A percentile compares a stretch with the other conserved stretches of the same genome.
phyloP scores from a whole-genome alignment of 176 grass and related monocot genomes.

The Elaeis guineensis region DNA sequence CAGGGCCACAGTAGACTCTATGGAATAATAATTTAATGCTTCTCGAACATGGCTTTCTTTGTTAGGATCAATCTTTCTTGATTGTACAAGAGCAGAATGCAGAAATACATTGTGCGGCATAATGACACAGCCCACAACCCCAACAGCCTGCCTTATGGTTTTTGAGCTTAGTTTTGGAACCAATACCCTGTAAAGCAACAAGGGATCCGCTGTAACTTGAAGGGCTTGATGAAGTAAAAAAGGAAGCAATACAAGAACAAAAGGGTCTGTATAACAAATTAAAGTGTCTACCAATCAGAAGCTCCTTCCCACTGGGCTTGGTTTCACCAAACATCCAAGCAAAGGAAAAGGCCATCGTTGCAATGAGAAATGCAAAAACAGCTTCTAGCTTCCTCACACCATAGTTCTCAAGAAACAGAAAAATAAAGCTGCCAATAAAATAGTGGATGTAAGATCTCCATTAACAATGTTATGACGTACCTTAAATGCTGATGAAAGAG shows the following conservation, averaged over 20 bases:
- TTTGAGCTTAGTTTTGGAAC: slow-evolving; percentile 83
- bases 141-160: slow-evolving; percentile 95
- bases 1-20: slow-evolving; percentile 83
- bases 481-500: no score
- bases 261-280: neutral
- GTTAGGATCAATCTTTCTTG: slow-evolving; percentile 79
- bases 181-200: slow-evolving; percentile 48
- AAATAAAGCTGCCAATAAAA: slow-evolving; percentile 70
- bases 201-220: neutral
- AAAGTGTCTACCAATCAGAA: slow-evolving; percentile 57
- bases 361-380: slow-evolving; percentile 82
- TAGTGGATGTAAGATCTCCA: no score
- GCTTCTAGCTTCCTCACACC: slow-evolving; percentile 94
- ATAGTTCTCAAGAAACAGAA: slow-evolving; percentile 94
- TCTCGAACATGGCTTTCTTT: slow-evolving; percentile 79
- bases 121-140: slow-evolving; percentile 96
- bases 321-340: slow-evolving; percentile 92
- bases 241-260: neutral
- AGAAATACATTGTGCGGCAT: slow-evolving; percentile 99
- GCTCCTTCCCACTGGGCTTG: slow-evolving; percentile 60
- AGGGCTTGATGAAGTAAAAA: neutral
- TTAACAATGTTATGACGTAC: no score
- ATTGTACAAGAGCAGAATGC: slow-evolving; percentile 94
- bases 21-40: slow-evolving; percentile 94
- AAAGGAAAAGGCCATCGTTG: slow-evolving; percentile 85